Evolutionary conservation across 352 stramenopile species (phyloP), one percentile per base, ranked within the genome.

Genomic region (Globisporangium alternatum): DNA sequence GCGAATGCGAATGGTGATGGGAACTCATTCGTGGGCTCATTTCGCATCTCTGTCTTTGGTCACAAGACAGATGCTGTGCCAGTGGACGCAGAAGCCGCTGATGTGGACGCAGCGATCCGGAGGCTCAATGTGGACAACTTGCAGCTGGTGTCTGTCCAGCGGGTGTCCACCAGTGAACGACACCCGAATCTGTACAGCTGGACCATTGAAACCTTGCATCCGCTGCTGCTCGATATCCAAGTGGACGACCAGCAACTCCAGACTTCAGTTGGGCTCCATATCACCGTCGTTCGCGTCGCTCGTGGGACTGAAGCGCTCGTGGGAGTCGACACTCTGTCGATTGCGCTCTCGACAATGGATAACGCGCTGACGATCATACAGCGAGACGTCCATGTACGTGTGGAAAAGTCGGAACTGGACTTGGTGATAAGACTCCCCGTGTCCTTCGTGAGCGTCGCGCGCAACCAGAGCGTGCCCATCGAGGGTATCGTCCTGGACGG

Each of bases 181-280:
- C 17, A 41, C 9, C 4, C 31, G 9, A 39, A 48, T 21, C 9
- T 61, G n/a, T 57, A 56, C 33, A 41, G 51, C 30, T 69, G 63
- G 63, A 30, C n/a, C 17, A 17, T 69, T 35, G 49, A 65, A 53
- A 56, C 47, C 15, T 69, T 56, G 13, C 56, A 69, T n/a, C 48
- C 63, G 1, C 25, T 35, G 10, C 13, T 54, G 5, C 47, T 69
- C 0, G 57, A 63, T 13, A 2, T 69, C 47, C 19, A 15, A 31
- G 37, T 28, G 1, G 8, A 49, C 10, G 48, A 60, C 19, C 37
- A 49, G n/a, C 13, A 39, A 15, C 47, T 60, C 12, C 22, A 22
- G 21, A 30, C 12, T 10, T 35, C 47, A 4, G 6, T 19, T 41
- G 37, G 12, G 2, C 10, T 69, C 5, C 25, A 30, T 2, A 19